These are phyloP conservation scores for Peronospora belbahrii DNA, from an alignment of 352 stramenopile genomes.

Conservation along the genomic window DNA sequence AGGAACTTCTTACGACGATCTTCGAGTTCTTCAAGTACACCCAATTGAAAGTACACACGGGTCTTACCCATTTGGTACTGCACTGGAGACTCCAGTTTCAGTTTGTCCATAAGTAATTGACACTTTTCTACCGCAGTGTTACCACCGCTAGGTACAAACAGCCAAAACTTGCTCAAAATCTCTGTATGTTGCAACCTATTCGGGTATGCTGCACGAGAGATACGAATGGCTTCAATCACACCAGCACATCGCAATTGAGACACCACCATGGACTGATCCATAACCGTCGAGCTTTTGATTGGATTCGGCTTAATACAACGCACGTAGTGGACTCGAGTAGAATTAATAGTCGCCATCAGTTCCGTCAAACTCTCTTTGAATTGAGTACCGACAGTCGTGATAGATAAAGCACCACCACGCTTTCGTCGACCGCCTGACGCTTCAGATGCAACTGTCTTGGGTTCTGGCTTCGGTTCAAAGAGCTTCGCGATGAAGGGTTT, in stretches of 20 bases:
- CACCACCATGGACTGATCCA: constrained; percentile 91
- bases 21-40: constrained; percentile 79
- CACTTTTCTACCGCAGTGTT: constrained; percentile 57
- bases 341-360: constrained; percentile 93
- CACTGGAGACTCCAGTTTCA: constrained; percentile 57
- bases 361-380: constrained; percentile 91
- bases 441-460: constrained; percentile 31
- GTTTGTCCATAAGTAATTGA: constrained; percentile 71
- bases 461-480: constrained; percentile 57
- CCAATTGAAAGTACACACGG: constrained; percentile 83
- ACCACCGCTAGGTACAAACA: constrained; percentile 64
- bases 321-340: constrained; percentile 96
- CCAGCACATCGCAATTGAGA: constrained; percentile 96
- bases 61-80: constrained; percentile 85
- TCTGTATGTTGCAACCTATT: constrained; percentile 91
- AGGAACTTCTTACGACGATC: constrained; percentile 81
- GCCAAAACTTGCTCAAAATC: constrained; percentile 75
- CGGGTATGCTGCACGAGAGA: constrained; percentile 96
- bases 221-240: constrained; percentile 98
- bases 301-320: constrained; percentile 99
- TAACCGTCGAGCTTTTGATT: constrained; percentile 85
- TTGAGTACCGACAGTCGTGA: constrained; percentile 79
- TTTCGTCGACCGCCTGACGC: constrained; percentile 36
- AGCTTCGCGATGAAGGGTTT: constrained; percentile 67
- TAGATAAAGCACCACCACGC: constrained; percentile 48